phyloP scores from a whole-genome alignment of 2,329 filamentous ascomycete species.

The Sphaceloma murrayae region DNA sequence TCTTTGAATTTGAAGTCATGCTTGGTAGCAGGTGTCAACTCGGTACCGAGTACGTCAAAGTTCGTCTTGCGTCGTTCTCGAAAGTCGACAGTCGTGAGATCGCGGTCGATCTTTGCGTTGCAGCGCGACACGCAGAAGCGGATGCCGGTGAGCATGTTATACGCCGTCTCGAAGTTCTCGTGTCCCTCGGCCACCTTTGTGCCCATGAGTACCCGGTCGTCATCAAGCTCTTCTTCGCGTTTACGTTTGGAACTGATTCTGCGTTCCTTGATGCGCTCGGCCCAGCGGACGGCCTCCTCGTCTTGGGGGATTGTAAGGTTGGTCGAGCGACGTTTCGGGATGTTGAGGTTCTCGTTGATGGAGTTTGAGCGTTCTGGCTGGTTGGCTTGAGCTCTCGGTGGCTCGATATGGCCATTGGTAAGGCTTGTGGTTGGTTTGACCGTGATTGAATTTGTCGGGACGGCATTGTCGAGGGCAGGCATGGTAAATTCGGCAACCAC shows the following conservation, averaged over 20 bases:
- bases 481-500: conserved; percentile 7
- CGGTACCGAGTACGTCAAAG: conserved; percentile 96
- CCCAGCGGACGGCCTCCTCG: conserved; percentile 84
- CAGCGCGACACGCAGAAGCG: conserved; percentile 92
- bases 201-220: conserved; percentile 83
- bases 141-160: conserved; percentile 99
- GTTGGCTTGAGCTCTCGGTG: background rate
- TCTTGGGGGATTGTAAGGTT: conserved; percentile 45
- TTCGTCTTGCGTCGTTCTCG: conserved; percentile 93
- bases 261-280: conserved; percentile 86
- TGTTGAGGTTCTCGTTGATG: conserved; percentile 5
- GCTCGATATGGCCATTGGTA: conserved; percentile 10
- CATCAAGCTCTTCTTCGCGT: conserved; percentile 65
- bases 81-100: conserved; percentile 85
- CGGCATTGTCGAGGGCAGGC: conserved; percentile 1
- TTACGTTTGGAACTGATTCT: conserved; percentile 75
- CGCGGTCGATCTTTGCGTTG: conserved; percentile 90
- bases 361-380: background rate
- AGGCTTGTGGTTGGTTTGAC: conserved; percentile 3
- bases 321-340: conserved; percentile 8
- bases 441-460: background rate
- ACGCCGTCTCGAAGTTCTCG: conserved; percentile 93
- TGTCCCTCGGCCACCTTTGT: conserved; percentile 97
- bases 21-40: conserved; percentile 93
- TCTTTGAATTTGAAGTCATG: conserved; percentile 99